phyloP scores from a whole-genome alignment of 805 yeast species.

The Candida cerambycidarum region DNA sequence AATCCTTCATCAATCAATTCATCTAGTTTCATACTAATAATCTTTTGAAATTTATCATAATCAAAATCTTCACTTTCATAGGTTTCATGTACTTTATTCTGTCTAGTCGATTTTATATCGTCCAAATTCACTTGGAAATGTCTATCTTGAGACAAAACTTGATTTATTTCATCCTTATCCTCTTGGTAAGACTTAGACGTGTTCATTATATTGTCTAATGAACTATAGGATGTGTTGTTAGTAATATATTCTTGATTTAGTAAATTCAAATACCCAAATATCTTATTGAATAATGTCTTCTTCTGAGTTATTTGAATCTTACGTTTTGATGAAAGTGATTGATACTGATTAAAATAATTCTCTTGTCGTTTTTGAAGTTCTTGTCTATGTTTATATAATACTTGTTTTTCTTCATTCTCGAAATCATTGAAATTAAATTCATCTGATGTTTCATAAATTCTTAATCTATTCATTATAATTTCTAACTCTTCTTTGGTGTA shows the following conservation, averaged over 20 bases:
- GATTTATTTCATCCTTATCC: slow-evolving; percentile 40
- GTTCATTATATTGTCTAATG: slow-evolving; percentile 35
- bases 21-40: slow-evolving; percentile 22
- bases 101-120: slow-evolving; percentile 18
- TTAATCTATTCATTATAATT: slow-evolving; percentile 22
- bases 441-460: neutral
- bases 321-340: slow-evolving; percentile 33
- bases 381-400: slow-evolving; percentile 29
- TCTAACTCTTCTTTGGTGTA: slow-evolving; percentile 37
- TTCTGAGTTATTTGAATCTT: slow-evolving; percentile 41
- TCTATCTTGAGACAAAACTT: slow-evolving; percentile 33
- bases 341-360: slow-evolving; percentile 31
- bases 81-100: neutral
- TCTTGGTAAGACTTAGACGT: slow-evolving; percentile 41
- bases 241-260: slow-evolving; percentile 41
- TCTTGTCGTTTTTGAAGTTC: slow-evolving; percentile 35
- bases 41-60: slow-evolving; percentile 24
- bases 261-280: slow-evolving; percentile 40
- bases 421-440: slow-evolving; percentile 2
- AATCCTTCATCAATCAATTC: slow-evolving; percentile 19
- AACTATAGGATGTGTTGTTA: slow-evolving; percentile 39
- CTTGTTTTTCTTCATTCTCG: slow-evolving; percentile 24
- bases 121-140: slow-evolving; percentile 24
- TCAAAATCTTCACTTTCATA: slow-evolving; percentile 21
- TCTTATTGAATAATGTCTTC: slow-evolving; percentile 35